Conservation (phyloP, 345 rosid genomes). For the Mallotus nudiflorus region DNA sequence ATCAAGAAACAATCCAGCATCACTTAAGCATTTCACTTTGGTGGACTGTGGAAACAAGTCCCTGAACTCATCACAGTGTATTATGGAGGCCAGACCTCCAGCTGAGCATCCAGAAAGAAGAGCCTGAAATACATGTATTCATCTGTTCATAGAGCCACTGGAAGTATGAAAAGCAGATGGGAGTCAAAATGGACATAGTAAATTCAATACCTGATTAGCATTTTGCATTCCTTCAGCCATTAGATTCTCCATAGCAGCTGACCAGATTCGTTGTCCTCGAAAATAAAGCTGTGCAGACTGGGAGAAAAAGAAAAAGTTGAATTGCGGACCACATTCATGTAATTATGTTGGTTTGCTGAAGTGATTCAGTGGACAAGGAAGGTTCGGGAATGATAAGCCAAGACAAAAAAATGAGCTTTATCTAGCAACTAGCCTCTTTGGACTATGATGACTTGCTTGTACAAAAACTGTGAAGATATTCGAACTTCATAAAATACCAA, state of each 20-base stretch:
- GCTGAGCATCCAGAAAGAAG: slow-evolving; percentile 40
- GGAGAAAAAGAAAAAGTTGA: too few species aligned
- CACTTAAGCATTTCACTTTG: slow-evolving; percentile 36
- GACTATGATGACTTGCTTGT: too few species aligned
- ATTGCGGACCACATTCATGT: too few species aligned
- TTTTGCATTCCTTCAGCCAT: slow-evolving; percentile 31
- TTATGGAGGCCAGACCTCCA: slow-evolving; percentile 37
- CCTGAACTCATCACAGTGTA: slow-evolving; percentile 34
- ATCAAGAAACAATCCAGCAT: slow-evolving; percentile 37
- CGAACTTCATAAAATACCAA: too few species aligned
- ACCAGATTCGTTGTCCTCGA: slow-evolving; percentile 37
- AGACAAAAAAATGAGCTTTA: too few species aligned
- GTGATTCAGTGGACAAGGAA: too few species aligned
- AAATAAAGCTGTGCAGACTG: slow-evolving; percentile 32
- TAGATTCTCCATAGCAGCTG: slow-evolving; percentile 29
- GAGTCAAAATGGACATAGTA: not conserved
- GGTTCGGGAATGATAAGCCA: too few species aligned
- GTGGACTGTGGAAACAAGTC: slow-evolving; percentile 31
- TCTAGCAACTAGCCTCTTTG: too few species aligned
- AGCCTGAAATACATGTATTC: slow-evolving; percentile 16
- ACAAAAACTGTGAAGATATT: too few species aligned
- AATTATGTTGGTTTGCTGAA: too few species aligned
- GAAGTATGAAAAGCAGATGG: not conserved
- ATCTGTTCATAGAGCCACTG: not conserved
- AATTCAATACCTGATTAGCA: slow-evolving; percentile 26